A percentile compares a stretch with the other conserved stretches of the same genome.
These are phyloP conservation scores for Coniosporium tulheliwenetii DNA, from an alignment of 2,329 filamentous ascomycete genomes.

Conservation along the genomic window DNA sequence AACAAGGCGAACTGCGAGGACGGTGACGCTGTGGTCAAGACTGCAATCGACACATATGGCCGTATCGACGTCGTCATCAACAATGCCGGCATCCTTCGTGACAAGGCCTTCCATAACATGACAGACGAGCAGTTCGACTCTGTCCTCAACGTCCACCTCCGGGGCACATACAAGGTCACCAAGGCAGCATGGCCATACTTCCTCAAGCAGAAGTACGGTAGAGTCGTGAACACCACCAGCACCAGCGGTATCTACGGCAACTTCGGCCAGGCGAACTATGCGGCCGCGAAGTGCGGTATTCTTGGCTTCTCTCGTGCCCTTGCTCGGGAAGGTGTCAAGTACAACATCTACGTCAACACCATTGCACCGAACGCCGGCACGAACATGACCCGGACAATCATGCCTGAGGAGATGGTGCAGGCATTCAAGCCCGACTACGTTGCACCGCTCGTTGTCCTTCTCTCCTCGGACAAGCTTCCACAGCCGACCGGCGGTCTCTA, in stretches of 20 bases:
- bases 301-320: conserved; percentile 89
- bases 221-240: conserved; percentile 90
- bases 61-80: conserved; percentile 92
- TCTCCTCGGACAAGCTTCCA: conserved; percentile 77
- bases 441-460: conserved; percentile 76
- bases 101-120: conserved; percentile 98
- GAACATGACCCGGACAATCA: conserved; percentile 80
- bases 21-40: conserved; percentile 80
- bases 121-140: conserved; percentile 85
- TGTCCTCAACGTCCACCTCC: conserved; percentile 81
- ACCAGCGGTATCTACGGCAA: conserved; percentile 98
- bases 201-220: conserved; percentile 96
- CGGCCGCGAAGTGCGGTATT: conserved; percentile 58
- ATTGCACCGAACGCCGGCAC: conserved; percentile 97
- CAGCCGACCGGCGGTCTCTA: conserved; percentile 77
- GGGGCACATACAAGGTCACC: conserved; percentile 90
- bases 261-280: conserved; percentile 97
- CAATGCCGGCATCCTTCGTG: conserved; percentile 93
- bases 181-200: conserved; percentile 97
- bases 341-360: conserved; percentile 97
- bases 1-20: conserved; percentile 91
- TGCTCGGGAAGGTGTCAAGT: conserved; percentile 83
- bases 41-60: conserved; percentile 82
- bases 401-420: conserved; percentile 95
- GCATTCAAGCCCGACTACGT: conserved; percentile 99